Conservation (phyloP, 257 asterid genomes). For the Solanum tacnaense region DNA sequence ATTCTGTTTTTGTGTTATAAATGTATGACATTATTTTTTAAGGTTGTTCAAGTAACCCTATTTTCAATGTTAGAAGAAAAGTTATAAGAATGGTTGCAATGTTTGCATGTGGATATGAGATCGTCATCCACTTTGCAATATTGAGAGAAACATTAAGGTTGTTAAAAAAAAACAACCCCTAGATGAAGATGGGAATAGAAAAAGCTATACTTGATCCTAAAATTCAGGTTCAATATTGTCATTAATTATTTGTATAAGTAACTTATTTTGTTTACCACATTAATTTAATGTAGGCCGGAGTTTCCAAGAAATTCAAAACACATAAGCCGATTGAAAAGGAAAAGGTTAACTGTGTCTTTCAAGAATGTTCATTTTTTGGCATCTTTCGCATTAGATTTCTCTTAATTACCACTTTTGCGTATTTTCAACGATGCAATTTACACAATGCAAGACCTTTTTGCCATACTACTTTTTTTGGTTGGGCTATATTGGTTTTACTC, state of each 20-base stretch:
- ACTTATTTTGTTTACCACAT: neutral
- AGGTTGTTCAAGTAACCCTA: neutral
- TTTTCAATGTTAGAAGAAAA: neutral
- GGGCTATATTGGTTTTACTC: too few species aligned
- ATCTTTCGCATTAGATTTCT: neutral
- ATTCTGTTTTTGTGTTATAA: neutral
- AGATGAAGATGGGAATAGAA: neutral
- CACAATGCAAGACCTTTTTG: too few species aligned
- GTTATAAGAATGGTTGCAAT: neutral
- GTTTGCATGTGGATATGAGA: neutral
- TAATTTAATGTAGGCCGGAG: neutral
- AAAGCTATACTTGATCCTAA: neutral
- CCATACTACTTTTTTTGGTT: too few species aligned
- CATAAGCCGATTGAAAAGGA: neutral
- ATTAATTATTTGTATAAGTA: neutral
- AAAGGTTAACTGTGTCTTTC: neutral
- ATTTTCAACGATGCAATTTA: too few species aligned
- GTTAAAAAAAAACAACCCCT: neutral
- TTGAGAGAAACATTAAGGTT: neutral
- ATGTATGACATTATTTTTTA: neutral
- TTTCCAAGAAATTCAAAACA: neutral
- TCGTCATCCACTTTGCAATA: neutral
- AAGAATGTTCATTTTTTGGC: neutral
- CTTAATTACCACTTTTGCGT: too few species aligned
- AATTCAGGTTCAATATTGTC: neutral